Percentiles rank a stretch among this genome's conserved stretches.
Evolutionary conservation across 768 basidiomycete species (phyloP).

Genomic region (Mycena olivaceomarginata): DNA sequence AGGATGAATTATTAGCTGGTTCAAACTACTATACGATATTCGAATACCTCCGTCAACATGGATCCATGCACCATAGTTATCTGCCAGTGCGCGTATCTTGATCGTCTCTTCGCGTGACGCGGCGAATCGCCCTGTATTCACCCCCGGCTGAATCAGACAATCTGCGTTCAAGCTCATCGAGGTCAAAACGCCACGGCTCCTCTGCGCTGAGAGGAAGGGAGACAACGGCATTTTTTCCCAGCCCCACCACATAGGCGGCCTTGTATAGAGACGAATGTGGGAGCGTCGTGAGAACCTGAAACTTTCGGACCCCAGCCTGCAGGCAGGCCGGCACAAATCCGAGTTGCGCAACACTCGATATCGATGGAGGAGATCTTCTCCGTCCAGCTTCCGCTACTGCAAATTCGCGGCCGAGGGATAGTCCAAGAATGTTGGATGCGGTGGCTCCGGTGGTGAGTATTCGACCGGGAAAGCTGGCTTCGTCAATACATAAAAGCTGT

Average conservation of each 20-base stretch:
- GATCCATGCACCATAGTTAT: slow-evolving; percentile 39
- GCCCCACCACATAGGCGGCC: slow-evolving; percentile 29
- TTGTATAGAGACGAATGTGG: slow-evolving; percentile 41
- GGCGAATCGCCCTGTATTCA: slow-evolving; percentile 40
- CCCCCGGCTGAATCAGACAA: slow-evolving; percentile 4
- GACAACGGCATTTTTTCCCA: slow-evolving; percentile 19
- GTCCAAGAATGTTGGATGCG: slow-evolving; percentile 34
- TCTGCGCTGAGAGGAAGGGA: slow-evolving; percentile 33
- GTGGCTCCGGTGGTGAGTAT: slow-evolving; percentile 40
- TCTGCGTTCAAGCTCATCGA: slow-evolving; percentile 20
- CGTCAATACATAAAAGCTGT: slow-evolving; percentile 35
- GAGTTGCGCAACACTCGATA: slow-evolving; percentile 33
- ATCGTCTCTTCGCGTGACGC: slow-evolving; percentile 35
- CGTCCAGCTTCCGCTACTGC: slow-evolving; percentile 36
- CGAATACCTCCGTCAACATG: slow-evolving; percentile 38
- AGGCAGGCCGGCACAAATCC: slow-evolving; percentile 31
- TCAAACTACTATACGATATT: not conserved
- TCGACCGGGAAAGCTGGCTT: slow-evolving; percentile 27
- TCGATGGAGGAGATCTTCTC: slow-evolving; percentile 22
- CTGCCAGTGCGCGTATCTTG: slow-evolving; percentile 31
- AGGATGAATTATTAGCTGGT: not conserved
- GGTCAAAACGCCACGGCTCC: slow-evolving; percentile 39
- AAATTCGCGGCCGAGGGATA: slow-evolving; percentile 39
- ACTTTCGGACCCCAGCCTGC: slow-evolving; percentile 31
- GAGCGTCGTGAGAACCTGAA: slow-evolving; percentile 34